These are phyloP conservation scores for Shiraia bambusicola DNA, from an alignment of 2,329 filamentous ascomycete species.

Conservation along the genomic window DNA sequence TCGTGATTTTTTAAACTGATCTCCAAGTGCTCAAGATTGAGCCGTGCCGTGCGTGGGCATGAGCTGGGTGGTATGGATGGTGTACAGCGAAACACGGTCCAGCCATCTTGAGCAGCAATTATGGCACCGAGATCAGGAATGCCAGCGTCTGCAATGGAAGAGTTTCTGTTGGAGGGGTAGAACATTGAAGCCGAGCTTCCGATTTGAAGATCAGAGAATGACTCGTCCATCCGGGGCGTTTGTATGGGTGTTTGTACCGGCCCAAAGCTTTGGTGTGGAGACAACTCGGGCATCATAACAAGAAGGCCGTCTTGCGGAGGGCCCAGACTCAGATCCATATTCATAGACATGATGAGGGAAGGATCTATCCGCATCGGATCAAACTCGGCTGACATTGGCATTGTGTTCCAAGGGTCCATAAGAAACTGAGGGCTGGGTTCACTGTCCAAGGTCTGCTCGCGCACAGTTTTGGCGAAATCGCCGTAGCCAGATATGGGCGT, in stretches of 20 bases:
- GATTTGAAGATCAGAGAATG: conserved; percentile 51
- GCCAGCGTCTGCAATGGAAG: conserved; percentile 42
- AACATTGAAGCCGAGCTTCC: conserved; percentile 47
- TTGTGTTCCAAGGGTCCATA: conserved; percentile 51
- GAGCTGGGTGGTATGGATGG: conserved; percentile 51
- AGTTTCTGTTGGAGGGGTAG: conserved; percentile 44
- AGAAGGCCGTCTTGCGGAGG: conserved; percentile 45
- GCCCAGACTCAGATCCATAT: conserved; percentile 49
- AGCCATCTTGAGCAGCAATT: conserved; percentile 54
- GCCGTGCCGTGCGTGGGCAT: conserved; percentile 53
- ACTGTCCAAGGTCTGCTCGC: conserved; percentile 46
- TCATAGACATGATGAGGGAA: conserved; percentile 49
- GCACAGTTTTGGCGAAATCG: conserved; percentile 45
- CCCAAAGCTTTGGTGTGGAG: conserved; percentile 39
- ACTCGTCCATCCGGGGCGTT: conserved; percentile 50
- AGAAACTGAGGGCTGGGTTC: conserved; percentile 50
- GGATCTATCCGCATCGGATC: conserved; percentile 49
- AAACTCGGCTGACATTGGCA: conserved; percentile 49
- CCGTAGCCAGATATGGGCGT: conserved; percentile 52
- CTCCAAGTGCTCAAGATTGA: conserved; percentile 55
- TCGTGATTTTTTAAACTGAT: conserved; percentile 55
- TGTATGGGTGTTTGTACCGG: conserved; percentile 50
- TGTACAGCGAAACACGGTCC: conserved; percentile 56
- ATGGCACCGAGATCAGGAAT: conserved; percentile 51
- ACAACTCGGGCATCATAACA: conserved; percentile 50